phyloP scores from a whole-genome alignment of 495 filamentous ascomycete genomes.

The Lasiosphaeria hispida region DNA sequence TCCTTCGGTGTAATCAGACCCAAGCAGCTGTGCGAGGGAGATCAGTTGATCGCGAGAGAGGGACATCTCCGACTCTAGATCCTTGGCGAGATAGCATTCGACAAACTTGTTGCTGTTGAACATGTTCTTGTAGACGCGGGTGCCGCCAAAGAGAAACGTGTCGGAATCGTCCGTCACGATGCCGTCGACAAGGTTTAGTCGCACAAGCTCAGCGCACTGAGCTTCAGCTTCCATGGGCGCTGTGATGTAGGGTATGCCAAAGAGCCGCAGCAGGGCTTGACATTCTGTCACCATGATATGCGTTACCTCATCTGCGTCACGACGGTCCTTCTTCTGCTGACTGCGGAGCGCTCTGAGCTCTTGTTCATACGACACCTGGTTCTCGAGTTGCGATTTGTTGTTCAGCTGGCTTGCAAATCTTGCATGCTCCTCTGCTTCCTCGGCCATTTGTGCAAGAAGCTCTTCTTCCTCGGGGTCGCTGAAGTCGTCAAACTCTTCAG shows the following conservation, averaged over 20 bases:
- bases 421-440: conserved; percentile 88
- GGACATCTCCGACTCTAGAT: conserved; percentile 85
- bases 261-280: conserved; percentile 83
- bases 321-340: conserved; percentile 94
- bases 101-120: conserved; percentile 97
- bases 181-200: conserved; percentile 83
- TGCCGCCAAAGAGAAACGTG: conserved; percentile 96
- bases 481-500: conserved; percentile 50
- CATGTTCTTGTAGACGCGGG: conserved; percentile 97
- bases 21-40: conserved; percentile 80
- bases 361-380: conserved; percentile 73
- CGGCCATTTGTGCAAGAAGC: conserved; percentile 75
- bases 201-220: conserved; percentile 89
- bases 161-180: conserved; percentile 98
- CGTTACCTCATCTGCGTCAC: conserved; percentile 94
- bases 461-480: conserved; percentile 92
- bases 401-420: conserved; percentile 86
- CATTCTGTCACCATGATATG: conserved; percentile 93
- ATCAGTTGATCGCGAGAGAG: conserved; percentile 82
- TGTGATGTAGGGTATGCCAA: conserved; percentile 93
- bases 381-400: conserved; percentile 59
- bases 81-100: conserved; percentile 87
- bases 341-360: conserved; percentile 81
- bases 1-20: conserved; percentile 92
- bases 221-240: conserved; percentile 99